Conservation (phyloP, 495 filamentous ascomycete species). For the Polyplosphaeria fusca region DNA sequence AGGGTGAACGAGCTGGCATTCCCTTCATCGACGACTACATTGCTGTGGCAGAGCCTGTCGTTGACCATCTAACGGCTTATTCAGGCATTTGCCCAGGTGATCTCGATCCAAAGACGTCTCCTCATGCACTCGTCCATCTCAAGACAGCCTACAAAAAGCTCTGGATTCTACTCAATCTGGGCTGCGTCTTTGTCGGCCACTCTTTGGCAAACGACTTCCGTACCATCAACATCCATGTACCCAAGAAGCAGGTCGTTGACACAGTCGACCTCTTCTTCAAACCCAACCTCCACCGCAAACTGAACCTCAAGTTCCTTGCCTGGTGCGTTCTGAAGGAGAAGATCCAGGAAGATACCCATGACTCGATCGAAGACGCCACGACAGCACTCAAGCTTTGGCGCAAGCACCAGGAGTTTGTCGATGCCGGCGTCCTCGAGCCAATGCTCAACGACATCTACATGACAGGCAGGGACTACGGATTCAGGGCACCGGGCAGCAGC, state of each 20-base stretch:
- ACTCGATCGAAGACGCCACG: constrained; percentile 88
- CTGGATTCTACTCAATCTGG: constrained; percentile 92
- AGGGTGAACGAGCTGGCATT: constrained; percentile 67
- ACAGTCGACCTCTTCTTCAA: constrained; percentile 85
- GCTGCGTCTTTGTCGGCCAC: constrained; percentile 91
- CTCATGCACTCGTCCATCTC: constrained; percentile 76
- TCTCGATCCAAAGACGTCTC: constrained; percentile 67
- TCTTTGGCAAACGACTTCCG: constrained; percentile 91
- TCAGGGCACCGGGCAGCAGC: constrained; percentile 59
- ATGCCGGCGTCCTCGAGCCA: constrained; percentile 72
- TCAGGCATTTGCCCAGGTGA: constrained; percentile 86
- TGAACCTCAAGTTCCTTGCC: constrained; percentile 83
- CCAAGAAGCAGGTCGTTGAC: constrained; percentile 85
- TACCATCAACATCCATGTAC: constrained; percentile 95
- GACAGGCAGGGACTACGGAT: constrained; percentile 67
- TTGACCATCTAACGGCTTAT: constrained; percentile 90
- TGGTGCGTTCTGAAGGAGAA: constrained; percentile 84
- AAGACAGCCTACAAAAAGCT: constrained; percentile 97
- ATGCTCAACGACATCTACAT: constrained; percentile 80
- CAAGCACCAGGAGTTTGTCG: constrained; percentile 83
- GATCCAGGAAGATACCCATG: constrained; percentile 86
- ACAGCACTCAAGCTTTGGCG: constrained; percentile 86
- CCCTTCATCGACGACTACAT: constrained; percentile 99
- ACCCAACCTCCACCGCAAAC: constrained; percentile 63
- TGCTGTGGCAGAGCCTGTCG: constrained; percentile 79